phyloP scores from a whole-genome alignment of 2,329 filamentous ascomycete species.

The Xylariales sp. region DNA sequence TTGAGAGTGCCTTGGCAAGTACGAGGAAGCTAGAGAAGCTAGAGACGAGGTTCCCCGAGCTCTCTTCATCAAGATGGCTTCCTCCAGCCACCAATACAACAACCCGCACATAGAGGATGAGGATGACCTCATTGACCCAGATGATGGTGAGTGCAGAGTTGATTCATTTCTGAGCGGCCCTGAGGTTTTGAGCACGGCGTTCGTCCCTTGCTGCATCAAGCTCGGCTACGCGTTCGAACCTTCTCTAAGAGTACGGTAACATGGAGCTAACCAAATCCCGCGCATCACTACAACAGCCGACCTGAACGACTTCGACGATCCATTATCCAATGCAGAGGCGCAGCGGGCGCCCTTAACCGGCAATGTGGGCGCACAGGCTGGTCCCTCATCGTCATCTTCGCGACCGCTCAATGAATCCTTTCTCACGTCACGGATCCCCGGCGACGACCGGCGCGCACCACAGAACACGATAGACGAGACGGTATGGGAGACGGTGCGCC shows the following conservation, averaged over 20 bases:
- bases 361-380: constrained; percentile 71
- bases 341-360: constrained; percentile 85
- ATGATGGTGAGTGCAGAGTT: constrained; percentile 70
- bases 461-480: constrained; percentile 96
- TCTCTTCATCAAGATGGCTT: constrained; percentile 55
- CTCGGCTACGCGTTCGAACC: neutral
- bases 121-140: constrained; percentile 82
- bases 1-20: neutral
- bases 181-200: neutral
- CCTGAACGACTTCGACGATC: constrained; percentile 93
- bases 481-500: constrained; percentile 95
- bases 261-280: constrained; percentile 28
- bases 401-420: constrained; percentile 78
- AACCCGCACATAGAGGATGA: constrained; percentile 70
- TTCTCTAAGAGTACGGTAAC: neutral
- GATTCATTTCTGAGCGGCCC: neutral
- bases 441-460: constrained; percentile 90
- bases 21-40: constrained; percentile 11
- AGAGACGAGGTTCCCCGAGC: constrained; percentile 20
- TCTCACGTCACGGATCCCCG: constrained; percentile 88
- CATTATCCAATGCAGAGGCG: constrained; percentile 71
- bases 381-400: constrained; percentile 64
- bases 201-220: neutral
- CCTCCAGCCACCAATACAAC: constrained; percentile 67
- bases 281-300: constrained; percentile 66